Evolutionary conservation across 1,139 yeast species (phyloP).

Genomic region (Geotrichum phurueaensis): DNA sequence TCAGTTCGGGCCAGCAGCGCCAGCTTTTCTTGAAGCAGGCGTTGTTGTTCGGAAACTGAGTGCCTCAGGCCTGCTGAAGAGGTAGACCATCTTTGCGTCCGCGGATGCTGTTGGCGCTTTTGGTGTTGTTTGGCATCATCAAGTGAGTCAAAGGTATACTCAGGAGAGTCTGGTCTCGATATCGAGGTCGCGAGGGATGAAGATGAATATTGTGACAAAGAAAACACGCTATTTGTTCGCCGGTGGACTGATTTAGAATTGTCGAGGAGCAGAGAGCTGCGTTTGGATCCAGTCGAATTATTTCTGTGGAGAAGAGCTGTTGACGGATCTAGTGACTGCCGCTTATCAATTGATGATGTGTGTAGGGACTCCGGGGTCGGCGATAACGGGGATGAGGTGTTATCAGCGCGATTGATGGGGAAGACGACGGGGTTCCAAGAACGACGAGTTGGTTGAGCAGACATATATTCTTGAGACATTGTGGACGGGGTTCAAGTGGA

Average conservation of each 20-base stretch:
- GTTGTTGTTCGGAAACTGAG: constrained; percentile 24
- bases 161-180: constrained; percentile 10
- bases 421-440: constrained; percentile 9
- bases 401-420: neutral
- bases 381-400: neutral
- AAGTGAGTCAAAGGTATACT: constrained; percentile 3
- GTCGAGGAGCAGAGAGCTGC: neutral
- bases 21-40: constrained; percentile 29
- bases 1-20: constrained; percentile 32
- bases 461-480: neutral
- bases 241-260: neutral
- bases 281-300: neutral
- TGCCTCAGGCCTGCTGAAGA: neutral
- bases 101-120: neutral
- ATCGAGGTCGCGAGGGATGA: constrained; percentile 17
- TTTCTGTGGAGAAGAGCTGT: neutral
- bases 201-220: constrained; percentile 5
- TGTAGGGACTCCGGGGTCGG: neutral
- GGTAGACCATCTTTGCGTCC: constrained; percentile 4
- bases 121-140: neutral
- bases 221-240: constrained; percentile 6
- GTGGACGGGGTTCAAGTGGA: neutral
- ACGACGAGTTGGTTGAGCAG: constrained; percentile 4
- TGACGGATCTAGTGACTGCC: constrained; percentile 4
- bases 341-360: constrained; percentile 1